Conservation (phyloP, 257 asterid species). For the Perilla frutescens region DNA sequence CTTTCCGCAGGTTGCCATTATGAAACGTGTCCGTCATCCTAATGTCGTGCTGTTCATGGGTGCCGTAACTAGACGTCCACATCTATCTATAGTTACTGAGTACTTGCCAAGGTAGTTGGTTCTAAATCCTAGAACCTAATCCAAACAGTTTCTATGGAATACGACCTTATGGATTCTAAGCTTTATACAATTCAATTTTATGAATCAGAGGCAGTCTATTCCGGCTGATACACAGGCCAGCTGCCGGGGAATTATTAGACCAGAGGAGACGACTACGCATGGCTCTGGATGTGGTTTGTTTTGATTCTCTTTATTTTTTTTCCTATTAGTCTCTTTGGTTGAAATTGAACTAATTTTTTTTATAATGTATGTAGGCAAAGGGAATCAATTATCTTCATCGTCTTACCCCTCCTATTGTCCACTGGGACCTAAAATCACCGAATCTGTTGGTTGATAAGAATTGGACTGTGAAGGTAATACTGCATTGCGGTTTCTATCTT, state of each 20-base stretch:
- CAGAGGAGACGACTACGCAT: slow-evolving; percentile 83
- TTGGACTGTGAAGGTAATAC: slow-evolving; percentile 83
- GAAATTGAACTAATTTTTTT: slow-evolving; percentile 19
- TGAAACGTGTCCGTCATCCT: slow-evolving; percentile 99
- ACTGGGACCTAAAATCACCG: slow-evolving; percentile 94
- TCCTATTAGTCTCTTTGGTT: slow-evolving; percentile 12
- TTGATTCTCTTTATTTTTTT: slow-evolving; percentile 12
- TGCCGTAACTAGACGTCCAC: slow-evolving; percentile 91
- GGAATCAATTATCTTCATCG: slow-evolving; percentile 91
- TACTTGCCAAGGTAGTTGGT: slow-evolving; percentile 82
- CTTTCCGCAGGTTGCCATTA: slow-evolving; percentile 80
- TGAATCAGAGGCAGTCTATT: slow-evolving; percentile 85
- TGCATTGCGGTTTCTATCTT: not conserved
- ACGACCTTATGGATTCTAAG: slow-evolving; percentile 20
- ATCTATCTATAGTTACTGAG: slow-evolving; percentile 93
- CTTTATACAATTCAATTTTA: slow-evolving; percentile 13
- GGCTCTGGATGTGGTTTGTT: slow-evolving; percentile 96
- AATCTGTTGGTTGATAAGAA: slow-evolving; percentile 90
- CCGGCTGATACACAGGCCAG: slow-evolving; percentile 90
- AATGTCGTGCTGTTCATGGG: slow-evolving; percentile 99
- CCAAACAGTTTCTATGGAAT: slow-evolving; percentile 2
- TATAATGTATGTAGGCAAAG: slow-evolving; percentile 63
- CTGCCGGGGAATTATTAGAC: slow-evolving; percentile 82
- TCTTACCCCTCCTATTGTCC: slow-evolving; percentile 82
- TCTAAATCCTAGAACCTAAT: slow-evolving; percentile 7